Base-by-base conservation (phyloP, 2,329 filamentous ascomycete species). In the Pseudogymnoascus sp. region DNA sequence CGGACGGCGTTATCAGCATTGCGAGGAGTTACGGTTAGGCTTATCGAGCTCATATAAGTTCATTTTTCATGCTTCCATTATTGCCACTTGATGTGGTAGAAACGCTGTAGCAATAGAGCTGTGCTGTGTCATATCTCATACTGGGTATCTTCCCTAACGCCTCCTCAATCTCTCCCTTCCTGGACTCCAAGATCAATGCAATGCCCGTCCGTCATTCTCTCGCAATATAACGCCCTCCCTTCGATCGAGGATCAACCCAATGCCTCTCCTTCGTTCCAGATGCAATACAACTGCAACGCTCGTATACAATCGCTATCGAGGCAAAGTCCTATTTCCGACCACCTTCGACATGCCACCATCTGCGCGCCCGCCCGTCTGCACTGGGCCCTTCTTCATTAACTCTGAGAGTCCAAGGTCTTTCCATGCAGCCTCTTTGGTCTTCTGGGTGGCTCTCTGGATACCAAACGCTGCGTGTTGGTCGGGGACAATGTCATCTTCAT, bases 391-490 rank as follows among this genome's bases (percentile, higher is more conserved):
- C 37, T 76, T 79, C 82, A 92, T 85, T 68, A 94, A 75, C 61
- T 84, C 82, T 5, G 78, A 79, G n/a, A 94, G 75, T 0, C 88
- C 87, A 5, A 92, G 74, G 69, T 94, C 89, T 70, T 86, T 86
- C 89, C 89, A 95, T 6, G 84, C 84, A 1, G 86, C 79, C 73
- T 91, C 88, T 67, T 80, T 81, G 66, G 77, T 79, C 64, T 81
- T 81, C 74, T 90, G 86, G 13, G 88, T 92, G 8, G 89, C 89
- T 65, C 88, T 82, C 72, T 89, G 84, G 67, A 95, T 94, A 37
- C 89, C 90, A 71, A 94, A 94, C 0, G 89, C 90, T 10, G 89
- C 89, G 70, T 94, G 89, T 74, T 94, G 89, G 72, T 94, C 89
- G 0, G 90, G 89, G 3, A 94, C 89, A 3, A 94, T 87, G 69